Percentiles rank a stretch among this genome's conserved stretches.
phyloP scores from a whole-genome alignment of 495 filamentous ascomycete species.

The Penicillium canescens region DNA sequence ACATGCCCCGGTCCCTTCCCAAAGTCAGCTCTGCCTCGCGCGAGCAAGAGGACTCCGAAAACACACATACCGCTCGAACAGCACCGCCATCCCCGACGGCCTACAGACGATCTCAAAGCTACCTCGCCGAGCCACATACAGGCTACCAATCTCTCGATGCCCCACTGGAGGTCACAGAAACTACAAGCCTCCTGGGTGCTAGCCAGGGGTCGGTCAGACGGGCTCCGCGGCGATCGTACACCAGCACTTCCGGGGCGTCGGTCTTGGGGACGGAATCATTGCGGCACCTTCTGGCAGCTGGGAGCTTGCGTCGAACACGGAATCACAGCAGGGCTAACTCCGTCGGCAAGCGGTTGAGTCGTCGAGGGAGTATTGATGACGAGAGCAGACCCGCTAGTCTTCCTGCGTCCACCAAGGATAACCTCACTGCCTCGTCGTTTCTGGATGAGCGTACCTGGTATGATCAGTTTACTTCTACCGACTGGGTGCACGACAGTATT shows the following conservation, averaged over 20 bases:
- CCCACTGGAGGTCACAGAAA: conserved; percentile 36
- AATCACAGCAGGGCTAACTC: conserved; percentile 70
- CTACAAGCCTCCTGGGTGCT: conserved; percentile 36
- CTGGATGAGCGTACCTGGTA: conserved; percentile 95
- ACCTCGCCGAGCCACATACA: conserved; percentile 39
- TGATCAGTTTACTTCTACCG: conserved; percentile 97
- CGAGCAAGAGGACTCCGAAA: conserved; percentile 23
- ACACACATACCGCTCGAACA: conserved; percentile 23
- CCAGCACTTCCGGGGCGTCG: conserved; percentile 31
- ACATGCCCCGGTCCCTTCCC: conserved; percentile 34
- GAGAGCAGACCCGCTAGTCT: conserved; percentile 35
- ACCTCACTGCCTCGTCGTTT: conserved; percentile 49
- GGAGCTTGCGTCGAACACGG: conserved; percentile 52
- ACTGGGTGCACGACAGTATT: conserved; percentile 98
- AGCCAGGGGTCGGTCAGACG: conserved; percentile 15
- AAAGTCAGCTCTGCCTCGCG: conserved; percentile 12
- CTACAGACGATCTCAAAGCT: conserved; percentile 35
- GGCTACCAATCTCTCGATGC: conserved; percentile 39
- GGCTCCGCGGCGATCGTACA: conserved; percentile 40
- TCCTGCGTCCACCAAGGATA: conserved; percentile 59
- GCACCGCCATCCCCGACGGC: conserved; percentile 42
- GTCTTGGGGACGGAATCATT: conserved; percentile 33
- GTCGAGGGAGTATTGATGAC: conserved; percentile 44
- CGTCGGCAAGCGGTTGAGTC: conserved; percentile 52
- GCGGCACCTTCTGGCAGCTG: conserved; percentile 32